Conservation (phyloP, 164 flowering plant genomes). For the Hamamelis virginiana region DNA sequence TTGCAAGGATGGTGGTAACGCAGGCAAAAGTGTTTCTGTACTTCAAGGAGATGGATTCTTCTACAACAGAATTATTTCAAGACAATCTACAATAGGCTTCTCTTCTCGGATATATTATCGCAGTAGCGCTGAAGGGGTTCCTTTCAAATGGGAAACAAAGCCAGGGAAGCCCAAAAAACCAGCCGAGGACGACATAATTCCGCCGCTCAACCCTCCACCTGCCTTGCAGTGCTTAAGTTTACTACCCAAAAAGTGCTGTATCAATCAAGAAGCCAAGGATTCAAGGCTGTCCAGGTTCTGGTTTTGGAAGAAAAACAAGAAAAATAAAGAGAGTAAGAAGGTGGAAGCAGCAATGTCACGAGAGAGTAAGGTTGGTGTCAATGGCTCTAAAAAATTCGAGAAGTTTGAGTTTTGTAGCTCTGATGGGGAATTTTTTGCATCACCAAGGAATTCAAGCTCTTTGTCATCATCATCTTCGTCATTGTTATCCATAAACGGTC, state of each 20-base stretch:
- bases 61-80: constrained; percentile 32
- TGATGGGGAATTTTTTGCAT: constrained; percentile 18
- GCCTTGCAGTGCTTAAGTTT: constrained; percentile 27
- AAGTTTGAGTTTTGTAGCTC: constrained; percentile 20
- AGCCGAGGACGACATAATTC: constrained; percentile 22
- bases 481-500: constrained; percentile 15
- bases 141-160: constrained; percentile 60
- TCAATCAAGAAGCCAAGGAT: constrained; percentile 1
- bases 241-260: constrained; percentile 23
- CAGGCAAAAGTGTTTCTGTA: constrained; percentile 6
- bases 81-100: constrained; percentile 35
- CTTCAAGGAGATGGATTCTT: constrained; percentile 34
- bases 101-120: constrained; percentile 47
- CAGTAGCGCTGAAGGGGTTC: constrained; percentile 36
- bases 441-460: constrained; percentile 12
- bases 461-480: constrained; percentile 19
- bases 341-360: background rate
- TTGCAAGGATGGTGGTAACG: background rate
- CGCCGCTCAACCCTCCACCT: constrained; percentile 57
- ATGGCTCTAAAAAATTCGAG: constrained; percentile 6
- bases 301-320: constrained; percentile 35
- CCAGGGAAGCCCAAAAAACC: constrained; percentile 55
- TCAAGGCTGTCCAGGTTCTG: constrained; percentile 2
- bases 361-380: background rate
- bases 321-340: constrained; percentile 1